phyloP scores from a whole-genome alignment of 441 rosid genomes.

The Omphalea diandra region DNA sequence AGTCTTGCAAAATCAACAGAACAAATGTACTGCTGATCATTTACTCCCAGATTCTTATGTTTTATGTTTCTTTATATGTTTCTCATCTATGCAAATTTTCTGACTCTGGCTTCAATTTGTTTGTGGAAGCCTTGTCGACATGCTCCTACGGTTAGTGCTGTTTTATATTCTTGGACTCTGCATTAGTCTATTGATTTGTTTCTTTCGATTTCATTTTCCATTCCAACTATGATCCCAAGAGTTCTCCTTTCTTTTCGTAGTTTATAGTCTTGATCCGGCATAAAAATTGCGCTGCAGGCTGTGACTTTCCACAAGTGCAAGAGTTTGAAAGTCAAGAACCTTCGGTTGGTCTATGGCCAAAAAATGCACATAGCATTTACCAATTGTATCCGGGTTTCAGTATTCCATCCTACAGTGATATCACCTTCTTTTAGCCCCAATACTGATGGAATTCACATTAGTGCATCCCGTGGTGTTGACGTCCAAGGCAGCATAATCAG shows the following conservation, averaged over 20 bases:
- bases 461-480: conserved; percentile 62
- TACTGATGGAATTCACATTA: conserved; percentile 89
- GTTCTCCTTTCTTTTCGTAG: not conserved
- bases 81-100: conserved; percentile 20
- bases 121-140: conserved; percentile 76
- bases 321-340: conserved; percentile 56
- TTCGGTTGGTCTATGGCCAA: conserved; percentile 58
- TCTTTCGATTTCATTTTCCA: not conserved
- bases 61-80: conserved; percentile 11
- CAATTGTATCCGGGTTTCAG: conserved; percentile 56
- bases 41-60: conserved; percentile 18
- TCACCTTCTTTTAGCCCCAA: conserved; percentile 89
- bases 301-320: conserved; percentile 83
- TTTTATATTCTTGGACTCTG: conserved; percentile 20
- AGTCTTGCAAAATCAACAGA: conserved; percentile 70
- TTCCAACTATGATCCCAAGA: not conserved
- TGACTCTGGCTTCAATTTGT: conserved; percentile 26
- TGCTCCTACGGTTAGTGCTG: conserved; percentile 82
- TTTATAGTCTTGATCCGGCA: conserved; percentile 15
- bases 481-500: conserved; percentile 51
- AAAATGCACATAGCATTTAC: conserved; percentile 85
- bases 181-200: conserved; percentile 21
- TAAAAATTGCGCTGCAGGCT: conserved; percentile 50
- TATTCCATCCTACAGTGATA: conserved; percentile 44
- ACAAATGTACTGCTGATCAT: conserved; percentile 36